Evolutionary conservation across 2,329 filamentous ascomycete species (phyloP), one percentile per base, ranked within the genome.

Genomic region (Aspergillus novoparasiticus): DNA sequence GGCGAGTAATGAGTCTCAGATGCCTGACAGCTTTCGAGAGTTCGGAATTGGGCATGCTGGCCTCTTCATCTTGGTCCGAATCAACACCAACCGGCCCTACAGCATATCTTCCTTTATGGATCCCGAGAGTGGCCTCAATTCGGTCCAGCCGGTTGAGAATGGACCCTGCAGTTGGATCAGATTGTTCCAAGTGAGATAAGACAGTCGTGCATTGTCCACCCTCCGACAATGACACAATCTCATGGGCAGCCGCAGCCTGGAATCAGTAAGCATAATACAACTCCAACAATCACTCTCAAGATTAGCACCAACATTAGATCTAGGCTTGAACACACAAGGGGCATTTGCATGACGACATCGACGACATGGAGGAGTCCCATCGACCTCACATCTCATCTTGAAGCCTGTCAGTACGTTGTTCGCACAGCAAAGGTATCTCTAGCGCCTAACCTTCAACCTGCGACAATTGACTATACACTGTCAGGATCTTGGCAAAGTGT

Each of bases 331-430:
- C 21, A 74, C 55, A 59, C 72, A 73, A 21, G 66, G 14, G 11
- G 65, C 46, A 28, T 69, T 66, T 36, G 66, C 68, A 32, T 69
- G 69, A 41, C 67, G 66, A 56, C 72, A 74, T 57, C 72, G 69
- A 36, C 72, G 72, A 63, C 72, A 74, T 28, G 72, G 72, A 51
- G 72, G 71, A 56, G 63, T 41, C 6, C 70, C 70, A 34, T 71
- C 68, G 16, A 74, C 69, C 56, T 72, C 72, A 59, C 72, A 73
- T 73, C 72, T 71, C 72, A 75, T 75, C 72, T 73, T 12, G 26
- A 57, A 14, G 16, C 19, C 36, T 39, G 45, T 68, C 36, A 63
- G 62, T 45, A 48, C 41, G 45, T 26, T n/a, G 32, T 51, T 30
- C 32, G 28, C 43, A 54, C 4, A 16, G 12, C 19, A 53, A 21